A percentile compares a stretch with the other conserved stretches of the same genome.
Evolutionary conservation across 2,329 filamentous ascomycete species (phyloP).

Genomic region (Colletotrichum sp.): DNA sequence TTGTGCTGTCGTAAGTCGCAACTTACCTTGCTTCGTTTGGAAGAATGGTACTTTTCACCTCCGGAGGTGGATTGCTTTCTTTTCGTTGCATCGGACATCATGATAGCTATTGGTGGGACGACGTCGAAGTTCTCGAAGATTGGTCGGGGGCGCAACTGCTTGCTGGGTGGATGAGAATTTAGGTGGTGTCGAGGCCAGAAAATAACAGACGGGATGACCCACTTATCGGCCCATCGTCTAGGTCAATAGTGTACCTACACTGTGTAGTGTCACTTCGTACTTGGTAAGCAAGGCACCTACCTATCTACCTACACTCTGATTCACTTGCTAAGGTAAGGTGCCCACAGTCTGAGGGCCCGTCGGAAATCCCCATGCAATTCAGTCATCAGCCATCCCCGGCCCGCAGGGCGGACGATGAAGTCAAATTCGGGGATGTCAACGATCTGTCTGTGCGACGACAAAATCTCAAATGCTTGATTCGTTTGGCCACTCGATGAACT

Average conservation of each 20-base stretch:
- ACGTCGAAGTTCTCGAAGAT: neutral
- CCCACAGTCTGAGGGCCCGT: too few relatives aligned
- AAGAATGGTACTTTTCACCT: conserved; percentile 19
- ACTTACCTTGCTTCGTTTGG: conserved; percentile 48
- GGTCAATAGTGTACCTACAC: too few relatives aligned
- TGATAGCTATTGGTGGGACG: neutral
- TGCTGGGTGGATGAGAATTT: neutral
- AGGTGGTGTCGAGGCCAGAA: neutral
- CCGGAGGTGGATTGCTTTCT: conserved; percentile 36
- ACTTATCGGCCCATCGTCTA: neutral
- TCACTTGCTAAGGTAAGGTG: too few relatives aligned
- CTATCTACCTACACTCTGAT: too few relatives aligned
- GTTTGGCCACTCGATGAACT: neutral
- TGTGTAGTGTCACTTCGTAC: too few relatives aligned
- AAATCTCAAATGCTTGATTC: neutral
- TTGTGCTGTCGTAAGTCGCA: neutral
- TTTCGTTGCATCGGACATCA: conserved; percentile 38
- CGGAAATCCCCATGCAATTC: too few relatives aligned
- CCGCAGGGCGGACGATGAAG: neutral
- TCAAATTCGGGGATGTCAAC: neutral
- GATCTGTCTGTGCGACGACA: neutral
- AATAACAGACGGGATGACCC: neutral
- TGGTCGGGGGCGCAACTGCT: neutral
- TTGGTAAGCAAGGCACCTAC: too few relatives aligned
- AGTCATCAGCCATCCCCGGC: too few relatives aligned